Conservation (phyloP, 1,284 basidiomycete species). For the Cutaneotrichosporon dermatis region DNA sequence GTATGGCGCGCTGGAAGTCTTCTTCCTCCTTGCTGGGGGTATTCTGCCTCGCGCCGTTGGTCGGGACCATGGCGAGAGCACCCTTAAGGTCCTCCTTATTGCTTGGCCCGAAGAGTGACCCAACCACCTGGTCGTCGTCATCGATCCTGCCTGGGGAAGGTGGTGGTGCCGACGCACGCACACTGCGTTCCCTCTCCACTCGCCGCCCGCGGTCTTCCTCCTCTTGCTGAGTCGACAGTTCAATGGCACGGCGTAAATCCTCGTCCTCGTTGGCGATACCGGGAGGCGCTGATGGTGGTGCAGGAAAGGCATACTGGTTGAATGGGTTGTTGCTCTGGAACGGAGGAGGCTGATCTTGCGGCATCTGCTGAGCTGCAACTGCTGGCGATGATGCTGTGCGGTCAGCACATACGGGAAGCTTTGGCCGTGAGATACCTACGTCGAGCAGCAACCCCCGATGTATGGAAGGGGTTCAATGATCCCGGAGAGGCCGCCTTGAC, state of each 20-base stretch:
- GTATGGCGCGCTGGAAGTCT: conserved; percentile 41
- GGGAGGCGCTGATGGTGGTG: not conserved
- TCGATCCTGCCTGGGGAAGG: conserved; percentile 27
- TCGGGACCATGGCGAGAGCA: conserved; percentile 26
- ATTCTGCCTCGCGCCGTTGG: not conserved
- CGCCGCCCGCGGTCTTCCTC: not conserved
- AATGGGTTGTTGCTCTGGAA: conserved; percentile 19
- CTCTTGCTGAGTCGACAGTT: conserved; percentile 14
- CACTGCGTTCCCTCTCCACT: conserved; percentile 30
- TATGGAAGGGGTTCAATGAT: not conserved
- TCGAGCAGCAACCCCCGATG: not conserved
- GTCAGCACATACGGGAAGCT: too few relatives aligned
- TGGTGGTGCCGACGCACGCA: conserved; percentile 39
- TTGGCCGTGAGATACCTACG: not conserved
- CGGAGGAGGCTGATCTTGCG: not conserved
- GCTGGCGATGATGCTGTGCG: too few relatives aligned
- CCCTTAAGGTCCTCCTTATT: conserved; percentile 34
- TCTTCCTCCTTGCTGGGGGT: conserved; percentile 33
- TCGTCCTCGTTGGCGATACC: conserved; percentile 15
- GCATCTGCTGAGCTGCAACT: not conserved
- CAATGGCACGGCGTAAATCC: conserved; percentile 24
- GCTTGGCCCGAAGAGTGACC: conserved; percentile 36
- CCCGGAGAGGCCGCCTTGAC: not conserved
- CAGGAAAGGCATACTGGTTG: conserved; percentile 51
- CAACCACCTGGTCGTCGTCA: conserved; percentile 6